Evolutionary conservation across 2,329 filamentous ascomycete species (phyloP), one percentile per base, ranked within the genome.

Genomic region (Aspergillus tanneri): DNA sequence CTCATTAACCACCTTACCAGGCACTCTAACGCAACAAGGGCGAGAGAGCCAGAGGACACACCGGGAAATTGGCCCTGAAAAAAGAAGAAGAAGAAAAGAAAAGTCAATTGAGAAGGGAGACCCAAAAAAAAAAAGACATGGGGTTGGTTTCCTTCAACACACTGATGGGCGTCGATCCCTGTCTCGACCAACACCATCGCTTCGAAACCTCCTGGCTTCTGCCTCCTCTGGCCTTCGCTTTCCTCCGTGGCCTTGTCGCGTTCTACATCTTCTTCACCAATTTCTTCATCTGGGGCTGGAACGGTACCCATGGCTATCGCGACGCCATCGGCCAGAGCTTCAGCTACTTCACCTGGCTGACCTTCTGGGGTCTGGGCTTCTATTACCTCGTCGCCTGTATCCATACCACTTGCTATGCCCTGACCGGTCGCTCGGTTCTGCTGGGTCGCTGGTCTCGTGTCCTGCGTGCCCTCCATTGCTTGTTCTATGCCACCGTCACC

Each of bases 181-280:
- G 59, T 12, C 70, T 32, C 50, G 76, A 78, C 59, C 62, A 67
- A 22, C 68, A 79, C 34, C 78, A 86, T 68, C 82, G 85, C 49
- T 90, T 87, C 71, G 82, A 84, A 67, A 93, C 88, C 12, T 95
- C 88, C 11, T 95, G 88, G 88, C 68, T 91, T 7, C 69, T 95
- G n/a, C 70, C 82, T 19, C 86, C 88, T 0, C 77, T 77, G 59
- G 60, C 78, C 1, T 76, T 92, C 39, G 84, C 82, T 56, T 70
- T 66, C 43, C 64, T 80, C 85, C 53, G 78, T 79, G 40, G 50
- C 75, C 32, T 75, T 12, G 55, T 64, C 32, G 48, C 62, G 5
- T 43, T 67, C 34, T 95, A 92, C 72, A 79, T 82, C 54, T 87
- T 93, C 69, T 71, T 77, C 19, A 82, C 83, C 10, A 78, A 86